Evolutionary conservation across 805 yeast genomes (phyloP).

Genomic region (Zygoascus biomembranicola): DNA sequence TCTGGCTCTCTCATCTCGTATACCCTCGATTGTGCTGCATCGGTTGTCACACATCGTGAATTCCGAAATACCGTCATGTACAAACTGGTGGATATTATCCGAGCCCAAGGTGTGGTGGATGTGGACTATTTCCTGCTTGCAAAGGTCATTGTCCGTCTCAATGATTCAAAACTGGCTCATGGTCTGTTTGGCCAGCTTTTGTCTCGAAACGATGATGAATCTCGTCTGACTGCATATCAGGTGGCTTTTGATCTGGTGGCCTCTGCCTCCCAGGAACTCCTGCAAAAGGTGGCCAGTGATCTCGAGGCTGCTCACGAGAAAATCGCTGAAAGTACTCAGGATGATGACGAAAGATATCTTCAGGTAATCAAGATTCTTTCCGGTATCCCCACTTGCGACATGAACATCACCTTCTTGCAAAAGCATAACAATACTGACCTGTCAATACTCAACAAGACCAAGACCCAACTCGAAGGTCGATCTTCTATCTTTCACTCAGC

Average conservation of each 20-base stretch:
- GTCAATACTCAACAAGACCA: conserved; percentile 71
- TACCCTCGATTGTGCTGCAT: conserved; percentile 57
- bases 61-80: conserved; percentile 62
- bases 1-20: conserved; percentile 48
- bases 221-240: conserved; percentile 65
- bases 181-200: conserved; percentile 58
- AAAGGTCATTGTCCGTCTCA: conserved; percentile 81
- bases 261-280: conserved; percentile 83
- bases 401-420: conserved; percentile 77
- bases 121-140: conserved; percentile 81
- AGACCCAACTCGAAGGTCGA: conserved; percentile 77
- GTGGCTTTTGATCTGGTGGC: conserved; percentile 91
- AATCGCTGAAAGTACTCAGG: conserved; percentile 23
- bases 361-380: conserved; percentile 62
- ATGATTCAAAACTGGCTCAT: conserved; percentile 64
- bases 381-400: conserved; percentile 92
- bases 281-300: conserved; percentile 41
- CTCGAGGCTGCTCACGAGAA: conserved; percentile 38
- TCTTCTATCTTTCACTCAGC: conserved; percentile 94
- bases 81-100: conserved; percentile 50
- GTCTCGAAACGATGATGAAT: conserved; percentile 34
- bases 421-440: conserved; percentile 84
- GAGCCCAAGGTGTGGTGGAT: conserved; percentile 33
- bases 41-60: conserved; percentile 53
- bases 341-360: conserved; percentile 23